Evolutionary conservation across 305 asterid genomes (phyloP).

Genomic region (Solanum hybrid): DNA sequence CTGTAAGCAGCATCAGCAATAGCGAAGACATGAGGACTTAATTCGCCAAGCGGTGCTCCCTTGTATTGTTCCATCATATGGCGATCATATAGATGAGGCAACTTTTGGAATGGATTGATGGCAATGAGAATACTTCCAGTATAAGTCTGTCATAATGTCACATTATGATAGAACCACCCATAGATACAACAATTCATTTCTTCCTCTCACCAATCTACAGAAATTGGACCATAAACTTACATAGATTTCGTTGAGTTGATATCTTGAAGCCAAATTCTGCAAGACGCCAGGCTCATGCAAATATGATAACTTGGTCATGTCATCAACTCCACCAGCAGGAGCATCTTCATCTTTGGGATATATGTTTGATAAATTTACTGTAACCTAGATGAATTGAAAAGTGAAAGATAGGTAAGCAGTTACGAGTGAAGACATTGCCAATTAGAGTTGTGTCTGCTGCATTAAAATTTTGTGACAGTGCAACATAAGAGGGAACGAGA

Average conservation of each 20-base stretch:
- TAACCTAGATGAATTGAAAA: slow-evolving; percentile 23
- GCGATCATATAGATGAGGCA: slow-evolving; percentile 50
- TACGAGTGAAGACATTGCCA: neutral
- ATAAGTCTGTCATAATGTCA: slow-evolving; percentile 44
- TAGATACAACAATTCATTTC: neutral
- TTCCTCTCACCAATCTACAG: neutral
- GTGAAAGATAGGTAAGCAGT: neutral
- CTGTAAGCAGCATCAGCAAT: slow-evolving; percentile 73
- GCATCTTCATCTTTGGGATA: slow-evolving; percentile 56
- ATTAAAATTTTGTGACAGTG: neutral
- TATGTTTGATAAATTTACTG: slow-evolving; percentile 33
- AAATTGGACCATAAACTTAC: slow-evolving; percentile 23
- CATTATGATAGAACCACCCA: neutral
- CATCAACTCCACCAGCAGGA: slow-evolving; percentile 52
- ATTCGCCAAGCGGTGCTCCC: slow-evolving; percentile 57
- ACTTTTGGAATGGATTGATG: slow-evolving; percentile 72
- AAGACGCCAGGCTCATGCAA: slow-evolving; percentile 76
- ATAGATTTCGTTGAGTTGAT: slow-evolving; percentile 50
- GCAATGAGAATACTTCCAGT: slow-evolving; percentile 79
- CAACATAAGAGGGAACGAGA: neutral
- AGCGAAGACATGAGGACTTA: slow-evolving; percentile 75
- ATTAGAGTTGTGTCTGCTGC: neutral
- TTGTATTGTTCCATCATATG: slow-evolving; percentile 64
- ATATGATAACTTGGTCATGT: slow-evolving; percentile 68
- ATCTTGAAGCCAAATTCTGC: slow-evolving; percentile 51